phyloP scores from a whole-genome alignment of 768 basidiomycete species.

The Lentinula lateritia region DNA sequence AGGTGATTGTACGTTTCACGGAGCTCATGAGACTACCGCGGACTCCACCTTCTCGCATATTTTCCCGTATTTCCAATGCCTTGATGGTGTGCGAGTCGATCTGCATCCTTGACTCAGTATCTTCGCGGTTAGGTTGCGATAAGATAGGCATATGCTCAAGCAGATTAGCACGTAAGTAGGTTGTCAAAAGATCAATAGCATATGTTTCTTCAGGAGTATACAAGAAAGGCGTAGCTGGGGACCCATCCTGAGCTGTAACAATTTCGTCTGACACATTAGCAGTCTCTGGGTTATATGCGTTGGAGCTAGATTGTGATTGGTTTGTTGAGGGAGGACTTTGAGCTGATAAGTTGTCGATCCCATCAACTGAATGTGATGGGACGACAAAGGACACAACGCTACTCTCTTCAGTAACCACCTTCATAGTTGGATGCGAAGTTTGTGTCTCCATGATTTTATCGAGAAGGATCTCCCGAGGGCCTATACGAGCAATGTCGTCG shows the following conservation, averaged over 20 bases:
- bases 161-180: constrained; percentile 61
- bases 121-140: constrained; percentile 52
- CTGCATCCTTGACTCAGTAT: constrained; percentile 60
- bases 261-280: constrained; percentile 16
- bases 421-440: constrained; percentile 40
- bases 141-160: constrained; percentile 75
- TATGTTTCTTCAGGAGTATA: constrained; percentile 38
- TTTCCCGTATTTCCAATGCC: constrained; percentile 81
- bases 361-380: constrained; percentile 4
- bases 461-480: constrained; percentile 80
- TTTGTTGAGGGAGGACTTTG: background rate
- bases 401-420: constrained; percentile 47
- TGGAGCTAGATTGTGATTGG: background rate
- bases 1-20: constrained; percentile 73
- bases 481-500: constrained; percentile 79
- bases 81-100: constrained; percentile 87
- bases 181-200: constrained; percentile 59
- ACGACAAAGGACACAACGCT: constrained; percentile 37
- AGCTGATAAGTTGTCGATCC: background rate
- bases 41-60: constrained; percentile 62
- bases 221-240: constrained; percentile 16
- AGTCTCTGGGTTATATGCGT: background rate
- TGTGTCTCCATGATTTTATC: constrained; percentile 30
- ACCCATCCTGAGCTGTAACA: constrained; percentile 6
- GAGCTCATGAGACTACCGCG: constrained; percentile 72